A percentile compares a stretch with the other conserved stretches of the same genome.
These are phyloP conservation scores for Oenanthe javanica DNA, from an alignment of 140 eudicot species.

Conservation along the genomic window DNA sequence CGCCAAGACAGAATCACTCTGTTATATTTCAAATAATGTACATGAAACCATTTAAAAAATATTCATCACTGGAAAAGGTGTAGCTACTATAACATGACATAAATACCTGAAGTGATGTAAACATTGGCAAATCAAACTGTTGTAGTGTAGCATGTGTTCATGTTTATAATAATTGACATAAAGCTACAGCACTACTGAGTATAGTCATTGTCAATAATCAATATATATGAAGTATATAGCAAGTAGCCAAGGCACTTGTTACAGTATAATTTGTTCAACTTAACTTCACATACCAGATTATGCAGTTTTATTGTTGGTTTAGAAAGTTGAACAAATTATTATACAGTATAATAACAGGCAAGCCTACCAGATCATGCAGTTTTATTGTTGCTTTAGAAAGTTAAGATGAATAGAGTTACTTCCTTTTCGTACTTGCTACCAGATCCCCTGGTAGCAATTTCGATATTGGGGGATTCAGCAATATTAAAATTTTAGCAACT, in stretches of 20 bases:
- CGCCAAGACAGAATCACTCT: neutral
- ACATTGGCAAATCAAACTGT: neutral
- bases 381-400: neutral
- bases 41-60: neutral
- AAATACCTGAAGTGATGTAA: slow-evolving; percentile 2
- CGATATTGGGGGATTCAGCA: neutral
- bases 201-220: neutral
- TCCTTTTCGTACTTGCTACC: neutral
- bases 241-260: neutral
- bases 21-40: neutral
- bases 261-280: neutral
- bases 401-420: neutral
- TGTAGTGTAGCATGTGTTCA: neutral
- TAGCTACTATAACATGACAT: neutral
- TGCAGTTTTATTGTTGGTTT: too few relatives aligned
- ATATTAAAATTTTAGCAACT: neutral
- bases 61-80: neutral
- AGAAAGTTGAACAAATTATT: too few relatives aligned
- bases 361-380: neutral
- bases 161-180: neutral
- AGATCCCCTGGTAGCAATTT: neutral
- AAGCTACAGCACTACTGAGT: neutral
- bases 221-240: neutral
- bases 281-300: neutral
- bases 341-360: neutral